Conservation (phyloP, 768 basidiomycete species). For the Collybia nuda region DNA sequence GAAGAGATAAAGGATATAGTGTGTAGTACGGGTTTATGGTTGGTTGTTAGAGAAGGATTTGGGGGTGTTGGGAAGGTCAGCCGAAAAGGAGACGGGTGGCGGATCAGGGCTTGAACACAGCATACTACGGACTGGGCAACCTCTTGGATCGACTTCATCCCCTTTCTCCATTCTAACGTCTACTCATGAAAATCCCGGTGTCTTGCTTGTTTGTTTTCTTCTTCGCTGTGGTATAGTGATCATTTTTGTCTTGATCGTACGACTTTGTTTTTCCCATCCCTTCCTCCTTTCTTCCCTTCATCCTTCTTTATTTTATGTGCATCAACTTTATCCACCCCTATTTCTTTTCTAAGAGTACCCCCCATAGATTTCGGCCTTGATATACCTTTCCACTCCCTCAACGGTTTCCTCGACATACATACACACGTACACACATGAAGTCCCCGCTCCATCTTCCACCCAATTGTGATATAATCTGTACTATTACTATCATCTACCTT, state of each 20-base stretch:
- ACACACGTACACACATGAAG: background rate
- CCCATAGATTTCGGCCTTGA: background rate
- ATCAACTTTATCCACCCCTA: background rate
- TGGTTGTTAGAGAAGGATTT: constrained; percentile 90
- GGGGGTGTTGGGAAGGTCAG: constrained; percentile 82
- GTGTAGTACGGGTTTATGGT: constrained; percentile 85
- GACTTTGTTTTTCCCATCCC: too few relatives aligned
- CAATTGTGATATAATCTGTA: too few relatives aligned
- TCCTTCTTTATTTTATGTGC: too few relatives aligned
- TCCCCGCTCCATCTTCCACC: background rate
- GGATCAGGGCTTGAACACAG: constrained; percentile 56
- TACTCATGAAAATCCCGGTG: background rate
- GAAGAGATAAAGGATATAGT: constrained; percentile 95
- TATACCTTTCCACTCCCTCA: background rate
- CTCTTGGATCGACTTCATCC: background rate
- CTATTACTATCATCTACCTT: too few relatives aligned
- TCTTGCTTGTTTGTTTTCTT: background rate
- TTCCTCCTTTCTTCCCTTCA: too few relatives aligned
- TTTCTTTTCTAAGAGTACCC: background rate
- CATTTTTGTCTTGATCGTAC: background rate
- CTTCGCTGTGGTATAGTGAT: background rate
- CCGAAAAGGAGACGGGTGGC: constrained; percentile 79
- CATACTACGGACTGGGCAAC: background rate
- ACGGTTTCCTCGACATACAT: background rate
- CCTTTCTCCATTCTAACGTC: too few relatives aligned